Evolutionary conservation across 2,329 filamentous ascomycete genomes (phyloP).

Genomic region (Colletotrichum aenigma): DNA sequence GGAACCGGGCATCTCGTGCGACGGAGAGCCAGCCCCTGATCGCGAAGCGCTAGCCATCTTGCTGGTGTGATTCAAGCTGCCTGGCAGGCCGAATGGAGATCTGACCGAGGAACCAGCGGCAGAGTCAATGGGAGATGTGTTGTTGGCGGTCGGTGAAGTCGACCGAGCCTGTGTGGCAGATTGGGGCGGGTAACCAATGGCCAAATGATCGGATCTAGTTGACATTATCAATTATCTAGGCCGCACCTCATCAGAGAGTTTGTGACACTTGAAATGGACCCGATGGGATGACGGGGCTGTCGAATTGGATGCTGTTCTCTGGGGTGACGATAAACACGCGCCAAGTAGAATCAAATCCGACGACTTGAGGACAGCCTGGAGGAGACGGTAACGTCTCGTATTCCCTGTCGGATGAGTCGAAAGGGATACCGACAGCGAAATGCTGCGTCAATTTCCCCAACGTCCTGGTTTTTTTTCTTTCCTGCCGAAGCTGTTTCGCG

Average conservation of each 20-base stretch:
- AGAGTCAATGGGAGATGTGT: slow-evolving; percentile 80
- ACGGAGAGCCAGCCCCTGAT: slow-evolving; percentile 93
- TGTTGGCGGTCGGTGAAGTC: slow-evolving; percentile 78
- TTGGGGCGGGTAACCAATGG: slow-evolving; percentile 80
- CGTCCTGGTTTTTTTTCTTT: not conserved
- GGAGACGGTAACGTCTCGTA: slow-evolving; percentile 5
- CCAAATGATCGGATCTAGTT: slow-evolving; percentile 85
- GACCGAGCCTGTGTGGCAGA: slow-evolving; percentile 73
- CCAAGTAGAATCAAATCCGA: not conserved
- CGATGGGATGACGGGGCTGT: not conserved
- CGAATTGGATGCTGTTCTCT: slow-evolving; percentile 7
- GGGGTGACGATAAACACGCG: not conserved
- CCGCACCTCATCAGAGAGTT: slow-evolving; percentile 48
- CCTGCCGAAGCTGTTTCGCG: not conserved
- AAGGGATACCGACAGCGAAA: not conserved
- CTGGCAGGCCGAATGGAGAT: slow-evolving; percentile 74
- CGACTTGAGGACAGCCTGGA: slow-evolving; percentile 5
- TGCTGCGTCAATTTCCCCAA: not conserved
- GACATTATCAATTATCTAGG: slow-evolving; percentile 90
- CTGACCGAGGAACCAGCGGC: slow-evolving; percentile 66
- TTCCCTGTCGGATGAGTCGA: not conserved
- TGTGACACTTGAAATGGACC: not conserved
- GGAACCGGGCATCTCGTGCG: slow-evolving; percentile 80
- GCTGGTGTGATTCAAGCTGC: slow-evolving; percentile 60
- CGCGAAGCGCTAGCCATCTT: slow-evolving; percentile 68